Evolutionary conservation across 225 moss, liverwort and hornwort genomes (phyloP).

Genomic region (Asterella californica): DNA sequence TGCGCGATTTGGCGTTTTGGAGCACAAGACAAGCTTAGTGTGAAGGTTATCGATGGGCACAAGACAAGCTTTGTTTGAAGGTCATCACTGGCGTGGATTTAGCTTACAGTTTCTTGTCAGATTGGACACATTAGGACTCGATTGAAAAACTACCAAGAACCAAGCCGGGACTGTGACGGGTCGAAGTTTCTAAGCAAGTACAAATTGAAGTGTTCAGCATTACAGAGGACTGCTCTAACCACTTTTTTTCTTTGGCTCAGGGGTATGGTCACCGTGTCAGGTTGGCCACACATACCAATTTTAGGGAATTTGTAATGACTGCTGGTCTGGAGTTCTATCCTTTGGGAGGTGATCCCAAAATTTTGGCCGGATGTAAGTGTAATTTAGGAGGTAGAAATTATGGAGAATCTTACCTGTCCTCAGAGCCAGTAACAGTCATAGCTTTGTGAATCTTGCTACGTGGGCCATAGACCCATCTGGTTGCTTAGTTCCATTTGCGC

Average conservation of each 20-base stretch:
- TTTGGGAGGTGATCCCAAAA: slow-evolving; percentile 89
- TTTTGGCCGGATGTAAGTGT: slow-evolving; percentile 89
- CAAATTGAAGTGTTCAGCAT: background rate
- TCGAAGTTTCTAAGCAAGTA: background rate
- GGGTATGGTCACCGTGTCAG: slow-evolving; percentile 96
- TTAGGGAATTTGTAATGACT: slow-evolving; percentile 74
- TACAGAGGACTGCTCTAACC: background rate
- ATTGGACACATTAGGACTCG: background rate
- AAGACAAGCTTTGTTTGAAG: background rate
- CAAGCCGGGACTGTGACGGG: background rate
- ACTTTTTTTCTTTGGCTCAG: slow-evolving; percentile 33
- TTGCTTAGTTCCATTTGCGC: background rate
- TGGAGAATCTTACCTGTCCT: background rate
- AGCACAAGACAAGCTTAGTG: background rate
- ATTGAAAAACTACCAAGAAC: background rate
- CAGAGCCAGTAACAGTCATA: background rate
- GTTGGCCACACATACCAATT: slow-evolving; percentile 85
- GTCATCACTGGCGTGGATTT: background rate
- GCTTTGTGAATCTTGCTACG: background rate
- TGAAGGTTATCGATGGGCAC: background rate
- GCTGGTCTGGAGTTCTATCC: slow-evolving; percentile 91
- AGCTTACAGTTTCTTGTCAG: background rate
- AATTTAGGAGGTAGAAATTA: background rate
- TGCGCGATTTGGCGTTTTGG: background rate
- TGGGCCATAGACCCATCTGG: background rate